phyloP scores from a whole-genome alignment of 345 rosid genomes.

The Salix dunnii region DNA sequence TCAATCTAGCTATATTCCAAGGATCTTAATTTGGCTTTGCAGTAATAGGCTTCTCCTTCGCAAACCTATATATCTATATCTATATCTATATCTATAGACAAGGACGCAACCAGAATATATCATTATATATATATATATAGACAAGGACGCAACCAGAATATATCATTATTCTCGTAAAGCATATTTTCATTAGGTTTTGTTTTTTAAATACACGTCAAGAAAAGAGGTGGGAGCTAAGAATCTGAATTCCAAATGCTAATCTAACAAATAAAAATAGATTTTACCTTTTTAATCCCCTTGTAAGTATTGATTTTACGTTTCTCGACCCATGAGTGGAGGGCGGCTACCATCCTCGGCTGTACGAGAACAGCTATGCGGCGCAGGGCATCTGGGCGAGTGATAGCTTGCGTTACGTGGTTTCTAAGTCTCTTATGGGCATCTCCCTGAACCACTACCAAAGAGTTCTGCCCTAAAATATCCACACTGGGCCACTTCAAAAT shows the following conservation, averaged over 20 bases:
- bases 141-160: background rate
- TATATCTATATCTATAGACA: no score
- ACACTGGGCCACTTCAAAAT: conserved; percentile 30
- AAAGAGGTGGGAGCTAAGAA: no score
- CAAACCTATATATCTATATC: no score
- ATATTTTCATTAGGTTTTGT: no score
- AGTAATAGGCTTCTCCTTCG: no score
- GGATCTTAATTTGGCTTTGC: no score
- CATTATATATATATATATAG: no score
- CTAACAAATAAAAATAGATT: no score
- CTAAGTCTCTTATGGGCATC: conserved; percentile 33
- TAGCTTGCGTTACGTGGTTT: conserved; percentile 19
- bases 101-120: no score
- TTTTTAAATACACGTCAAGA: no score
- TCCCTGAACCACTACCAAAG: conserved; percentile 28
- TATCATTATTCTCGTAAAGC: no score
- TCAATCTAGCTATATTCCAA: background rate
- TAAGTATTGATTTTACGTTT: conserved; percentile 21
- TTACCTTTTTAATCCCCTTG: conserved; percentile 27
- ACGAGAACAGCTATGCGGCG: conserved; percentile 25
- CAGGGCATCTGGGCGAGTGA: conserved; percentile 32
- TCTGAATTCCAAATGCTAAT: no score
- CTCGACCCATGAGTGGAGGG: conserved; percentile 36
- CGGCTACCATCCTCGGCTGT: conserved; percentile 26
- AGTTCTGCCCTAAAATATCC: conserved; percentile 16